These are phyloP conservation scores for Solanum habrochaites DNA, from an alignment of 257 asterid genomes.

Conservation along the genomic window DNA sequence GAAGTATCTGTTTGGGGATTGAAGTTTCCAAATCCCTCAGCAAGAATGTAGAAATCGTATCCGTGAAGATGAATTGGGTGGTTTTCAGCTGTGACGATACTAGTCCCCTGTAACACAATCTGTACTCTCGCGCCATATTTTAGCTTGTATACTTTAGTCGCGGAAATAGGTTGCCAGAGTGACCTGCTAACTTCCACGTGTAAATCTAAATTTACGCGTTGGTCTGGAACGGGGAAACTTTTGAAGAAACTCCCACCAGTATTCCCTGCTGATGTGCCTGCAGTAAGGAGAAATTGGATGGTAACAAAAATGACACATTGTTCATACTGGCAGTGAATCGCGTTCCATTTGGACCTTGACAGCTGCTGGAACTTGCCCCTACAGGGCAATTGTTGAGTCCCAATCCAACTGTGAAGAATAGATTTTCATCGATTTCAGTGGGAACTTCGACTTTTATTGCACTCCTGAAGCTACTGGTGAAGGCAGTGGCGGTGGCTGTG, in stretches of 20 bases:
- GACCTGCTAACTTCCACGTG: constrained; percentile 91
- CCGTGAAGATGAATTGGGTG: constrained; percentile 98
- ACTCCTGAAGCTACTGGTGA: constrained; percentile 59
- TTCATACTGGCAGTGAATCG: constrained; percentile 90
- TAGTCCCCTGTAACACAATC: constrained; percentile 78
- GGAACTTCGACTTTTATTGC: constrained; percentile 45
- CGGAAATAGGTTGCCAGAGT: constrained; percentile 60
- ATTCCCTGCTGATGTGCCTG: constrained; percentile 70
- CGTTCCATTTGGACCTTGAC: constrained; percentile 90
- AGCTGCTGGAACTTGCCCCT: constrained; percentile 31
- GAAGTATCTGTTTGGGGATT: constrained; percentile 42
- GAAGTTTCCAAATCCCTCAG: constrained; percentile 88
- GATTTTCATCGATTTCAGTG: constrained; percentile 55
- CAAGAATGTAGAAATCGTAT: constrained; percentile 66
- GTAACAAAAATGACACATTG: constrained; percentile 69
- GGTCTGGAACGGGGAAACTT: constrained; percentile 69
- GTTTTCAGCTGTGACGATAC: constrained; percentile 64
- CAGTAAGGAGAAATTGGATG: constrained; percentile 58
- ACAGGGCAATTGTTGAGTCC: constrained; percentile 64
- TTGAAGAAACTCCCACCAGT: constrained; percentile 76
- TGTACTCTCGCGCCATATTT: constrained; percentile 68
- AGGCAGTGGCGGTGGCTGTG: constrained; percentile 66
- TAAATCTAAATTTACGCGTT: constrained; percentile 55
- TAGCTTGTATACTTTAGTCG: constrained; percentile 50
- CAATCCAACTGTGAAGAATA: constrained; percentile 66